phyloP scores from a whole-genome alignment of 352 stramenopile species.

The Phytophthora kernoviae region DNA sequence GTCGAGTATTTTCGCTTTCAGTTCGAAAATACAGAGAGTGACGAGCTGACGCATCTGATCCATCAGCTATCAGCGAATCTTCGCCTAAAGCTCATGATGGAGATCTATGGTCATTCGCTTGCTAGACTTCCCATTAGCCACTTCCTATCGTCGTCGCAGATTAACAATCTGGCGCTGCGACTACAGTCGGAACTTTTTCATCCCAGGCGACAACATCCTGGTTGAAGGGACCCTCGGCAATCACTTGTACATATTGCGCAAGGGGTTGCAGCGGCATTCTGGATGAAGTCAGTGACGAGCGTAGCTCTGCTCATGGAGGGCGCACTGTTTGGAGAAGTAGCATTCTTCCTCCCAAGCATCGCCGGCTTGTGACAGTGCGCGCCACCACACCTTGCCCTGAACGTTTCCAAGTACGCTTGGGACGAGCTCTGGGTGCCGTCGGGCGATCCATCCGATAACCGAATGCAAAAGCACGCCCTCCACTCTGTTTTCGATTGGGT shows the following conservation, averaged over 20 bases:
- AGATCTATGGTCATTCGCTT: slow-evolving; percentile 52
- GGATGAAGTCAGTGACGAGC: slow-evolving; percentile 41
- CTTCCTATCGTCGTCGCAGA: slow-evolving; percentile 41
- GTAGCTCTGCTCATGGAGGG: slow-evolving; percentile 54
- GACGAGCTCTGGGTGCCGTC: slow-evolving; percentile 47
- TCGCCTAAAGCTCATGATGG: slow-evolving; percentile 57
- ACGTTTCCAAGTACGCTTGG: slow-evolving; percentile 59
- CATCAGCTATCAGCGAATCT: slow-evolving; percentile 57
- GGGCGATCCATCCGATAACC: slow-evolving; percentile 31
- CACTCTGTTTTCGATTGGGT: slow-evolving; percentile 64
- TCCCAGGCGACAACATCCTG: slow-evolving; percentile 15
- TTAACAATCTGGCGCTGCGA: slow-evolving; percentile 47
- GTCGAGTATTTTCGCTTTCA: slow-evolving; percentile 63
- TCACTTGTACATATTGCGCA: slow-evolving; percentile 54
- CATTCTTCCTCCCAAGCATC: slow-evolving; percentile 57
- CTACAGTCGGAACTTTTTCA: slow-evolving; percentile 58
- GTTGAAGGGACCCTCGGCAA: slow-evolving; percentile 20
- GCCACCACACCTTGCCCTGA: slow-evolving; percentile 48
- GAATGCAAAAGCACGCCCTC: slow-evolving; percentile 51
- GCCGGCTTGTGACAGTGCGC: slow-evolving; percentile 56
- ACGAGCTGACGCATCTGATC: slow-evolving; percentile 58
- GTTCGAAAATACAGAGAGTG: slow-evolving; percentile 51
- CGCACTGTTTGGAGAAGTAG: slow-evolving; percentile 61
- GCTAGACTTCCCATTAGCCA: slow-evolving; percentile 42
- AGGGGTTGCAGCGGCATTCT: slow-evolving; percentile 56